Evolutionary conservation across 495 filamentous ascomycete genomes (phyloP), one percentile per base, ranked within the genome.

Genomic region (Podospora anserina): DNA sequence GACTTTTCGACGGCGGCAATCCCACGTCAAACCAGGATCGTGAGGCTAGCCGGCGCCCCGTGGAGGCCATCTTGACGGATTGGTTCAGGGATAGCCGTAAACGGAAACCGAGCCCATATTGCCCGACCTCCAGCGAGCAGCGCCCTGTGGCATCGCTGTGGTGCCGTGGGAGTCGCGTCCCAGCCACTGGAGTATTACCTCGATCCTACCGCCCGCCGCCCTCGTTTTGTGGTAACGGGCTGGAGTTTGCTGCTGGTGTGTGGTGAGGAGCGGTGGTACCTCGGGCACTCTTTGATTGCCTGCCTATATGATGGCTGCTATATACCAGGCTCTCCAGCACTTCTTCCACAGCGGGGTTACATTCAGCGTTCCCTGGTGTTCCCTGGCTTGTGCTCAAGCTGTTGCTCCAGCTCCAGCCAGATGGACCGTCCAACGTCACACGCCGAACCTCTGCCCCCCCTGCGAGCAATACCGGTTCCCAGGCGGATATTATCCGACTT

Each of bases 251-350:
- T 44, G 32, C 32, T 44, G n/a, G 5, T 63, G 19, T 63, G 61
- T 70, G 75, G 68, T 69, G 61, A 72, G 64, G 20, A 69, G 70
- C 77, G 77, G 77, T 75, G 69, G 72, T 77, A 76, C 68, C 49
- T 79, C 77, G 77, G 77, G 55, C 71, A 57, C 71, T 79, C 71
- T 77, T 75, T 79, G 72, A 78, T 78, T 78, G 75, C 77, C 64
- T 34, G 69, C 66, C 70, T 71, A 78, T 76, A 77, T 69, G 65
- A 66, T 68, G 68, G 26, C 63, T 58, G 59, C 59, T 77, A 73
- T 75, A 67, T 3, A 59, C 68, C 65, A 62, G 61, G 62, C 69
- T 70, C 39, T 34, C 63, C 49, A 62, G 49, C 58, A 13, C 39
- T 28, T 55, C n/a, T 27, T 26, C 32, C 54, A 32, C 55, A 49